Evolutionary conservation across 2,329 filamentous ascomycete genomes (phyloP).

Genomic region (Trichoderma sp.): DNA sequence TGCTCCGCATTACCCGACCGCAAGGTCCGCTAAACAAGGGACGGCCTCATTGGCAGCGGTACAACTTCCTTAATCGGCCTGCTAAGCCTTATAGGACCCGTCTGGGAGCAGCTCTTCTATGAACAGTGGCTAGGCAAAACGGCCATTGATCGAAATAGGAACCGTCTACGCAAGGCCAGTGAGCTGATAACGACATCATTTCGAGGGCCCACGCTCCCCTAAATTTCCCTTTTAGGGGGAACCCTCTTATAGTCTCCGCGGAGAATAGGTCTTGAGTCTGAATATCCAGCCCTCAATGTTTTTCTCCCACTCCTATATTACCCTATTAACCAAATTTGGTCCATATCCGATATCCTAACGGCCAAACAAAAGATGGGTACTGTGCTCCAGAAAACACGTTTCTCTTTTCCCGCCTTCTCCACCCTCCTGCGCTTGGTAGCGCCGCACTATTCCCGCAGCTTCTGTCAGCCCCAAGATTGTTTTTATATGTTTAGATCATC

Average conservation of each 20-base stretch:
- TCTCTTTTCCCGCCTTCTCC: not conserved
- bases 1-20: slow-evolving; percentile 20
- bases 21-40: slow-evolving; percentile 19
- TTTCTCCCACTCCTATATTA: not conserved
- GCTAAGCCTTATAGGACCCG: slow-evolving; percentile 20
- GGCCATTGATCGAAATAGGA: slow-evolving; percentile 17
- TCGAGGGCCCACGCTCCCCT: not conserved
- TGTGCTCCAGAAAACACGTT: not conserved
- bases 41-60: not conserved
- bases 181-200: not conserved
- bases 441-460: slow-evolving; percentile 8
- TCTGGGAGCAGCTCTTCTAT: not conserved
- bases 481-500: not conserved
- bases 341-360: not conserved
- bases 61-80: not conserved
- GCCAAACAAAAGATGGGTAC: not conserved
- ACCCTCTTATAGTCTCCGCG: not conserved
- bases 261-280: not conserved
- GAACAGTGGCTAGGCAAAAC: not conserved
- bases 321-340: not conserved
- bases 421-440: slow-evolving; percentile 1
- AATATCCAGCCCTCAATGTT: slow-evolving; percentile 1
- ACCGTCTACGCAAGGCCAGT: not conserved
- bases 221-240: not conserved
- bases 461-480: not conserved